Conservation (phyloP, 345 rosid genomes). For the Salix dunnii region DNA sequence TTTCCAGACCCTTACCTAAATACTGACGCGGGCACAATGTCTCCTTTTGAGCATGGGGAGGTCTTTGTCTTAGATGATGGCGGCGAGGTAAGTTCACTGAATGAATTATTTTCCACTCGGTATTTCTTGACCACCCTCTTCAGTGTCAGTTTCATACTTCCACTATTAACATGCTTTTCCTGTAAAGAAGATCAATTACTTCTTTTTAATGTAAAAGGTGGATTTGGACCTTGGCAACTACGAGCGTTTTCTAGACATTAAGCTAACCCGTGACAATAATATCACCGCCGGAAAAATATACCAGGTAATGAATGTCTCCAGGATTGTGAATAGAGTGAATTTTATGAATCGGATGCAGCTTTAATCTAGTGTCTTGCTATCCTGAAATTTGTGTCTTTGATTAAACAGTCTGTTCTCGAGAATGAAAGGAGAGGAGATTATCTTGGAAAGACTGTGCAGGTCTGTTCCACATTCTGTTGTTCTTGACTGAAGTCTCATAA, state of each 20-base stretch:
- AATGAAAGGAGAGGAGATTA: conserved; percentile 96
- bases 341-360: not conserved
- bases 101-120: not conserved
- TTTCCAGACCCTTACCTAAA: conserved; percentile 87
- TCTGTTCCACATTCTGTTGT: conserved; percentile 16
- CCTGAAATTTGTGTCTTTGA: not conserved
- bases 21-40: conserved; percentile 98
- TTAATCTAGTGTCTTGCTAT: not conserved
- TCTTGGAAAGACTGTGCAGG: conserved; percentile 98
- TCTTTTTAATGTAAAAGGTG: conserved; percentile 47
- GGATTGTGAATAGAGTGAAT: not conserved
- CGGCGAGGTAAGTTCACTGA: conserved; percentile 64
- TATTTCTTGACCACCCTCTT: not conserved
- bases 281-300: conserved; percentile 92
- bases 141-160: not conserved
- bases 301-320: conserved; percentile 44
- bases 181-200: not conserved
- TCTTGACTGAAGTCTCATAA: not conserved
- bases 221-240: conserved; percentile 99
- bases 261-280: conserved; percentile 82
- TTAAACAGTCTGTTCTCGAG: conserved; percentile 65
- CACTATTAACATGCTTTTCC: not conserved
- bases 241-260: conserved; percentile 83
- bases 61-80: conserved; percentile 97
- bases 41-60: conserved; percentile 97